Conservation (phyloP, 495 filamentous ascomycete species). For the Aspergillus indologenus region DNA sequence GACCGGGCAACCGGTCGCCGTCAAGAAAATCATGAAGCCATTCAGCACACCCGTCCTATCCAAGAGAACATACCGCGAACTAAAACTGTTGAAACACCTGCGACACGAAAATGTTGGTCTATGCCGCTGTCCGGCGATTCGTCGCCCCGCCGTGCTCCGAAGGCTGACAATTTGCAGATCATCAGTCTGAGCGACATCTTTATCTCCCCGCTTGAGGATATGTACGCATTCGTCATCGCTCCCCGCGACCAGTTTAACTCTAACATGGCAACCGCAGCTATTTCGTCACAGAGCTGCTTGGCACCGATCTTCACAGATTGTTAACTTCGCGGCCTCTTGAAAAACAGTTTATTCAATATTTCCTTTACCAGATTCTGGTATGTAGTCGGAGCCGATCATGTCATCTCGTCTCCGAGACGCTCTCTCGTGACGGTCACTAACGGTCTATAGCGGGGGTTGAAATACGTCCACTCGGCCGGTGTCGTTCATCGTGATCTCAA, state of each 20-base stretch:
- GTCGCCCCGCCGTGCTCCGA: not conserved
- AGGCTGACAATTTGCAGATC: slow-evolving; percentile 56
- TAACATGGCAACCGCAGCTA: slow-evolving; percentile 58
- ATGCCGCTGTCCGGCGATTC: slow-evolving; percentile 3
- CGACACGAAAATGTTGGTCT: slow-evolving; percentile 86
- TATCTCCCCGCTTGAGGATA: slow-evolving; percentile 97
- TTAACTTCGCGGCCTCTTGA: slow-evolving; percentile 93
- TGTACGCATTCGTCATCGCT: slow-evolving; percentile 57
- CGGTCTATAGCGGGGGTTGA: slow-evolving; percentile 75
- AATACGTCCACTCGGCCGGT: slow-evolving; percentile 98
- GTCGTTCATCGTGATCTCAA: slow-evolving; percentile 98
- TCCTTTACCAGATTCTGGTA: slow-evolving; percentile 97
- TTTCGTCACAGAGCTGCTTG: slow-evolving; percentile 96
- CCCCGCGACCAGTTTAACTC: not conserved
- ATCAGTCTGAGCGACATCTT: slow-evolving; percentile 99
- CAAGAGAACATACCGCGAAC: slow-evolving; percentile 93
- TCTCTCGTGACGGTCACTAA: slow-evolving; percentile 26
- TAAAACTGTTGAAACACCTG: slow-evolving; percentile 96
- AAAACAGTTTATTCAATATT: slow-evolving; percentile 99
- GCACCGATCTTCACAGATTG: slow-evolving; percentile 93
- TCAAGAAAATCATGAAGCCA: slow-evolving; percentile 99
- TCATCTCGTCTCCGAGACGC: not conserved
- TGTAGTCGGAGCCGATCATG: slow-evolving; percentile 14
- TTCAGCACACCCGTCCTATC: slow-evolving; percentile 97
- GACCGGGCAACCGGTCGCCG: slow-evolving; percentile 88